phyloP scores from a whole-genome alignment of 2,329 filamentous ascomycete genomes.

The Calycina herbarum region DNA sequence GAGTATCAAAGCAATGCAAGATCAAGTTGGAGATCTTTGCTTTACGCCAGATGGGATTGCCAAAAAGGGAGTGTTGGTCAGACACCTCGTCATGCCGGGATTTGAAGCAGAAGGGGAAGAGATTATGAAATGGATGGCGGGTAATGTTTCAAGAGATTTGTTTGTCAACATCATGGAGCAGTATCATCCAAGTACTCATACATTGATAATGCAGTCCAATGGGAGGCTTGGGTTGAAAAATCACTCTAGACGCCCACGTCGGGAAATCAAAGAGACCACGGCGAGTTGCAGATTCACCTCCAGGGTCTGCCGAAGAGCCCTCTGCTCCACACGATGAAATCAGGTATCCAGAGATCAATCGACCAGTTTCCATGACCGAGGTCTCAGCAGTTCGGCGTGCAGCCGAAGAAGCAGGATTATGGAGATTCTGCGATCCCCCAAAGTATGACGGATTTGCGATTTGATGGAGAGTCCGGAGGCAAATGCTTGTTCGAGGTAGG shows the following conservation, averaged over 20 bases:
- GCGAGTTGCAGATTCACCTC: conserved; percentile 28
- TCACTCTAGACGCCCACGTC: conserved; percentile 62
- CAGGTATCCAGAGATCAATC: conserved; percentile 76
- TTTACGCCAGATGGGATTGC: conserved; percentile 82
- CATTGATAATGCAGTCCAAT: neutral
- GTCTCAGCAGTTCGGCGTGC: conserved; percentile 65
- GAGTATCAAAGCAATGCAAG: conserved; percentile 77
- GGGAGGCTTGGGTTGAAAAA: neutral
- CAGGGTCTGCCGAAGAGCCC: conserved; percentile 33
- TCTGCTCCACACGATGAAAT: conserved; percentile 36
- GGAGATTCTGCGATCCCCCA: conserved; percentile 70
- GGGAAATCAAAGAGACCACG: conserved; percentile 60
- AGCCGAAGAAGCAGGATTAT: conserved; percentile 70
- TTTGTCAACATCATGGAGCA: conserved; percentile 91
- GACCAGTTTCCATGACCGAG: conserved; percentile 65
- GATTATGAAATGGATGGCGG: conserved; percentile 76
- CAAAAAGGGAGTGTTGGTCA: conserved; percentile 71
- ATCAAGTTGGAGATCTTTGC: conserved; percentile 78
- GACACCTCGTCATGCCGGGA: conserved; percentile 84
- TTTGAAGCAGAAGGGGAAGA: conserved; percentile 69
- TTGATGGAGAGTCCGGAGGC: neutral
- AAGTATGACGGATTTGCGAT: conserved; percentile 33
- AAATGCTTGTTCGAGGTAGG: too few species aligned
- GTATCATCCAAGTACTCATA: conserved; percentile 59
- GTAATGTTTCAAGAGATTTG: conserved; percentile 69